Conservation (phyloP, 306 rosid genomes). For the Ochetophila trinervis region DNA sequence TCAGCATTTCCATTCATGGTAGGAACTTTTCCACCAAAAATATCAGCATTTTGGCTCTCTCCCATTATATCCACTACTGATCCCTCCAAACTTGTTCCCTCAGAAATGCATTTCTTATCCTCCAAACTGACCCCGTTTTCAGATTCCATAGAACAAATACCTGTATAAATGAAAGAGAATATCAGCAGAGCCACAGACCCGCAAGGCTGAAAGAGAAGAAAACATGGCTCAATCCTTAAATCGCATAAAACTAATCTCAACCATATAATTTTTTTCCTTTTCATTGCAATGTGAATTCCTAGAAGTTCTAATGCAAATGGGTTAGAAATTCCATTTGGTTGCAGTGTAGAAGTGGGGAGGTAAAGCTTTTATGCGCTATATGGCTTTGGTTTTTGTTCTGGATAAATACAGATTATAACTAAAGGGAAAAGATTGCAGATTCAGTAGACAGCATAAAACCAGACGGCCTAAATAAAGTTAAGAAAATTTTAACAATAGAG, state of each 20-base stretch:
- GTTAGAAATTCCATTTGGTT: too few relatives aligned
- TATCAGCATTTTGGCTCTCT: conserved; percentile 34
- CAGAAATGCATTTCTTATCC: conserved; percentile 66
- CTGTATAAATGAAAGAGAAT: conserved; percentile 9
- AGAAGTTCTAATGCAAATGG: too few relatives aligned
- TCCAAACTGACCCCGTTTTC: conserved; percentile 56
- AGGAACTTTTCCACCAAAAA: conserved; percentile 37
- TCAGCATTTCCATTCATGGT: conserved; percentile 38
- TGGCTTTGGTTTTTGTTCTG: background rate
- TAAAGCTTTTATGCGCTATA: background rate
- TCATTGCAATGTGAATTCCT: too few relatives aligned
- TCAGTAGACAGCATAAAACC: conserved; percentile 5
- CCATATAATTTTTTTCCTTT: too few relatives aligned
- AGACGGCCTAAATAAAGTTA: background rate
- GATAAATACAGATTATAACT: too few relatives aligned
- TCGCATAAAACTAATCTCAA: background rate
- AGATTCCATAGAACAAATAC: conserved; percentile 57
- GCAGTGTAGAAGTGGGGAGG: background rate
- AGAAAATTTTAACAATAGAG: conserved; percentile 4
- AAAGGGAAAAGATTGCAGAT: background rate
- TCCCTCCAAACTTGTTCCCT: conserved; percentile 38
- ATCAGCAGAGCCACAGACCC: background rate
- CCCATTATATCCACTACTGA: conserved; percentile 23
- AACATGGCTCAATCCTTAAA: background rate
- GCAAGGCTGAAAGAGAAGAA: background rate